These are phyloP conservation scores for Microsporum audouinii DNA, from an alignment of 2,329 filamentous ascomycete genomes.

Conservation along the genomic window DNA sequence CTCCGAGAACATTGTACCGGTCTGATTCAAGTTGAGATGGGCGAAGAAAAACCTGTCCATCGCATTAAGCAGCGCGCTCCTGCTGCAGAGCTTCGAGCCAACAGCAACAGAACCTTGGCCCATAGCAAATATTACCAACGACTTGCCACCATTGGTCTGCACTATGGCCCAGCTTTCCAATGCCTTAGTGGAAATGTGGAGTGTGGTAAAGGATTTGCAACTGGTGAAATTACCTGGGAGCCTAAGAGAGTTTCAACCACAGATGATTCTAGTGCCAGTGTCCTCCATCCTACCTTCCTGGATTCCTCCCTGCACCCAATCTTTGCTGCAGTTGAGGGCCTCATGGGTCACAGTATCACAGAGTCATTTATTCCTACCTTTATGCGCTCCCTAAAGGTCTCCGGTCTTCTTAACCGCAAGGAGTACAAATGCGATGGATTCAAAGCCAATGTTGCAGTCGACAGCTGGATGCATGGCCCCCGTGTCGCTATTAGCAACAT, in stretches of 20 bases:
- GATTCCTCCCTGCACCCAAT: slow-evolving; percentile 17
- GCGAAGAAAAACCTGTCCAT: slow-evolving; percentile 10
- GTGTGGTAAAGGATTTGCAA: slow-evolving; percentile 16
- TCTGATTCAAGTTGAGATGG: slow-evolving; percentile 15
- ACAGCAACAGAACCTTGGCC: slow-evolving; percentile 11
- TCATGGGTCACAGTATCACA: slow-evolving; percentile 13
- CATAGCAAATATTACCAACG: slow-evolving; percentile 14
- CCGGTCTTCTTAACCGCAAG: slow-evolving; percentile 11
- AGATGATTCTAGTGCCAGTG: slow-evolving; percentile 9
- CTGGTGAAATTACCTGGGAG: slow-evolving; percentile 15
- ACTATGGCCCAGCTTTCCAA: slow-evolving; percentile 17
- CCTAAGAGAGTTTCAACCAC: slow-evolving; percentile 7
- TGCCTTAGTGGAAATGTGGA: slow-evolving; percentile 16
- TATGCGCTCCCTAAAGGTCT: slow-evolving; percentile 15
- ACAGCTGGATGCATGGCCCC: slow-evolving; percentile 14
- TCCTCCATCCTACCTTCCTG: slow-evolving; percentile 17
- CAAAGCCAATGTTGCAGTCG: slow-evolving; percentile 11
- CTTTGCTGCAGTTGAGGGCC: slow-evolving; percentile 16
- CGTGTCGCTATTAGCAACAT: slow-evolving; percentile 17
- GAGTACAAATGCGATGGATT: slow-evolving; percentile 10
- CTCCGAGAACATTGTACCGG: slow-evolving; percentile 17
- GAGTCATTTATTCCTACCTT: slow-evolving; percentile 18
- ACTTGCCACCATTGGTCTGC: slow-evolving; percentile 14
- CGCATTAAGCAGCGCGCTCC: slow-evolving; percentile 5
- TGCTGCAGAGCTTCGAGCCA: slow-evolving; percentile 11